These are phyloP conservation scores for Plenodomus biglobosus DNA, from an alignment of 2,329 filamentous ascomycete genomes.

Conservation along the genomic window DNA sequence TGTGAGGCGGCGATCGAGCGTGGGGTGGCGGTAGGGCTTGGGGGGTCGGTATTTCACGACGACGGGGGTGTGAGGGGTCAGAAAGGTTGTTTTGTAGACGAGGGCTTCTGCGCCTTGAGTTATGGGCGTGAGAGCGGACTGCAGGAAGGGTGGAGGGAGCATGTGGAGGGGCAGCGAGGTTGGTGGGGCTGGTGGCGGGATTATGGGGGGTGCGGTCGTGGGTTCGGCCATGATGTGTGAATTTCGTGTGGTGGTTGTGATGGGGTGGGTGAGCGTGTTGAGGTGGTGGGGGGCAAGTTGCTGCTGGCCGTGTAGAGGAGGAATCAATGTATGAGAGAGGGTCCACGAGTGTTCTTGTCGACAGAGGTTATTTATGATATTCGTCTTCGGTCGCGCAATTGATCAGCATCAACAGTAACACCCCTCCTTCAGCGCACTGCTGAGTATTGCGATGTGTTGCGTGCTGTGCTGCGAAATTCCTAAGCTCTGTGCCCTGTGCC, in stretches of 20 bases:
- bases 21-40: constrained; percentile 89
- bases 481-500: no score
- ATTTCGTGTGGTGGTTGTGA: neutral
- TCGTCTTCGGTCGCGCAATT: neutral
- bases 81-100: constrained; percentile 83
- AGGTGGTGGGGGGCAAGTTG: no score
- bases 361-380: neutral
- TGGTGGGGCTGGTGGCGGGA: constrained; percentile 19
- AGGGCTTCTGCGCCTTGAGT: constrained; percentile 95
- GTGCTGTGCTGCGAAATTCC: no score
- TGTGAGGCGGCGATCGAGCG: constrained; percentile 84
- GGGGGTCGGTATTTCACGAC: constrained; percentile 89
- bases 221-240: constrained; percentile 24
- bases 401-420: neutral
- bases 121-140: constrained; percentile 68
- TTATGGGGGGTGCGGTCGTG: constrained; percentile 19
- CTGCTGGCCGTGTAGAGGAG: no score
- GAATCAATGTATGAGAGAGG: no score
- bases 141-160: constrained; percentile 42
- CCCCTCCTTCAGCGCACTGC: neutral
- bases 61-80: constrained; percentile 66
- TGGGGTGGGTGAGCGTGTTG: no score
- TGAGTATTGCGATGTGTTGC: neutral
- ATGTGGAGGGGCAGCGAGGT: constrained; percentile 30
- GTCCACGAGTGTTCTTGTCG: no score